Conservation (phyloP, 2,329 filamentous ascomycete species). For the Colletotrichum sp. region DNA sequence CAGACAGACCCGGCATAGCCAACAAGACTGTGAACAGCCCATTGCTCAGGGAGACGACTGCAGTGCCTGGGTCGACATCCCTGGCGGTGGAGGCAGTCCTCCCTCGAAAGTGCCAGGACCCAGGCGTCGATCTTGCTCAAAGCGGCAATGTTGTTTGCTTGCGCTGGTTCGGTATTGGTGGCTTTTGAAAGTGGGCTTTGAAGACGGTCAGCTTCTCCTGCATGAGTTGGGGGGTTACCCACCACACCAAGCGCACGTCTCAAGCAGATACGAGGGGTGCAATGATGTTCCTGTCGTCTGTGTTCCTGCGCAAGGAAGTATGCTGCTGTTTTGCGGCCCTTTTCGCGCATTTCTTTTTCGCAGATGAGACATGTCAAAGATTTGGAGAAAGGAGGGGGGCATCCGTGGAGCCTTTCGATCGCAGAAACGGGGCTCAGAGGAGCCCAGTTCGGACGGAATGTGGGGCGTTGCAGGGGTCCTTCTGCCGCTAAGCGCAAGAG, state of each 20-base stretch:
- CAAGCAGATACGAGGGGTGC: not conserved
- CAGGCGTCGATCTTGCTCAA: not conserved
- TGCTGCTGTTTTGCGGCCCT: not conserved
- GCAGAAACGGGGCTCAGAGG: not conserved
- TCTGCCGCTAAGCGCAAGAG: not conserved
- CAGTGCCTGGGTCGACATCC: not conserved
- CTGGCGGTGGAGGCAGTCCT: not conserved
- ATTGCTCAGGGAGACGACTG: not conserved
- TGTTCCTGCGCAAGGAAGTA: not conserved
- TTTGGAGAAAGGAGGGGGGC: not conserved
- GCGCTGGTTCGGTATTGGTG: not conserved
- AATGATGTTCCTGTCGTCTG: not conserved
- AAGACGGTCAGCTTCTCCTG: conserved; percentile 1
- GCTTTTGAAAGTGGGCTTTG: not conserved
- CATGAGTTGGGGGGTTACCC: not conserved
- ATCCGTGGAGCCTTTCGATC: not conserved
- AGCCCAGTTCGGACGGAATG: not conserved
- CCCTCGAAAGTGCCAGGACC: not conserved
- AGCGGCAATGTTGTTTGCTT: conserved; percentile 4
- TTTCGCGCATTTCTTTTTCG: not conserved
- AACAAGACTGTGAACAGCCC: not conserved
- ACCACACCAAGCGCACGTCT: not conserved
- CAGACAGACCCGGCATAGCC: not conserved
- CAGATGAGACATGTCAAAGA: not conserved
- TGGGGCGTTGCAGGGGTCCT: not conserved